These are phyloP conservation scores for Cadophora gregata DNA, from an alignment of 2,329 filamentous ascomycete genomes.

Conservation along the genomic window DNA sequence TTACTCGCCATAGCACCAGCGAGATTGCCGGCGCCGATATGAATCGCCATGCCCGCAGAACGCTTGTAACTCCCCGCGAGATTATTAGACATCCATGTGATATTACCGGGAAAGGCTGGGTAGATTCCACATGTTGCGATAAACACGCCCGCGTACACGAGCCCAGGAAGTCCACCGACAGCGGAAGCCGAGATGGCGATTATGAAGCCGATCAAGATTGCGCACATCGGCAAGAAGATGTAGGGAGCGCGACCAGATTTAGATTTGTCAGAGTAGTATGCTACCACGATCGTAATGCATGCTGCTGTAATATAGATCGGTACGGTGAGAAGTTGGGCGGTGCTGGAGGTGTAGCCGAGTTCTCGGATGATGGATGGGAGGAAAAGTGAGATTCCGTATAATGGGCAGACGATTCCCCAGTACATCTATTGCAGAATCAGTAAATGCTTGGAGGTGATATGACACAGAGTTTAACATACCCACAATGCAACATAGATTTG, in stretches of 20 bases:
- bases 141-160: constrained; percentile 54
- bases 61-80: constrained; percentile 62
- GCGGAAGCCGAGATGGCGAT: constrained; percentile 51
- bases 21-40: constrained; percentile 66
- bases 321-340: constrained; percentile 52
- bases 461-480: not conserved
- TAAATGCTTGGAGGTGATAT: not conserved
- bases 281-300: constrained; percentile 55
- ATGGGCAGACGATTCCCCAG: constrained; percentile 62
- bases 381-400: constrained; percentile 49
- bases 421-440: constrained; percentile 56
- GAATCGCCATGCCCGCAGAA: constrained; percentile 67
- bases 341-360: constrained; percentile 59
- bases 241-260: constrained; percentile 55
- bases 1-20: constrained; percentile 73
- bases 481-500: constrained; percentile 46
- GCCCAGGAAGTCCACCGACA: constrained; percentile 46
- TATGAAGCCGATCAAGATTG: constrained; percentile 63
- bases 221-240: constrained; percentile 58
- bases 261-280: constrained; percentile 15
- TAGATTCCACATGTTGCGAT: constrained; percentile 52
- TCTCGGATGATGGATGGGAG: constrained; percentile 49
- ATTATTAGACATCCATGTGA: constrained; percentile 64
- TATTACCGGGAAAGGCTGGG: constrained; percentile 50
- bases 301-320: constrained; percentile 70